phyloP scores from a whole-genome alignment of 768 basidiomycete genomes.

The Guyanaporus albipodus region DNA sequence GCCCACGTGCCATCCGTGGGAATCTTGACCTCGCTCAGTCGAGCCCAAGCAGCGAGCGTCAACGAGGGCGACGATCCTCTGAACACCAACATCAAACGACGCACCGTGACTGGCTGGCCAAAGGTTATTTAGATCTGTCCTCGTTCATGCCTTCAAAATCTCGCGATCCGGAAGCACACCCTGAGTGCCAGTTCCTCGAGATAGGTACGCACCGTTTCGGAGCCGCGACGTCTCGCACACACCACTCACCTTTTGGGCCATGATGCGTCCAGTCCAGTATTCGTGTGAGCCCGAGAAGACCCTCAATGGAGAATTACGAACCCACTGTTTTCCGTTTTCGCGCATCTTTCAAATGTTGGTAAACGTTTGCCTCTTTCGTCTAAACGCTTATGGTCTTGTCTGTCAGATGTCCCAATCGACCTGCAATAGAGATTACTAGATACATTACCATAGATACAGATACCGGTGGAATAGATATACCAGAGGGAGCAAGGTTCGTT shows the following conservation, averaged over 20 bases:
- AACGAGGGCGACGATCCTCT: no score
- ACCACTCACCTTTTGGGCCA: background rate
- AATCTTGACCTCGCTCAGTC: constrained; percentile 12
- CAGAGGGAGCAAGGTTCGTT: constrained; percentile 40
- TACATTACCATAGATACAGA: constrained; percentile 44
- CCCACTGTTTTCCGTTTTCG: constrained; percentile 70
- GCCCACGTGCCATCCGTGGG: constrained; percentile 32
- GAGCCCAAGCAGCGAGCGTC: no score
- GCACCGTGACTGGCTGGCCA: background rate
- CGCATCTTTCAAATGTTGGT: constrained; percentile 72
- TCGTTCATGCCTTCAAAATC: constrained; percentile 4
- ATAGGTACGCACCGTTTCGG: constrained; percentile 34
- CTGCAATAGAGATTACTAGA: constrained; percentile 70
- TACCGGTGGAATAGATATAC: constrained; percentile 50
- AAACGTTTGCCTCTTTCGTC: constrained; percentile 1
- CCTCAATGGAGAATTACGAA: constrained; percentile 21
- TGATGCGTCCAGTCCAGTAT: constrained; percentile 53
- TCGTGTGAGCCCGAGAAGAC: constrained; percentile 46
- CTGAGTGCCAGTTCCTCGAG: constrained; percentile 59
- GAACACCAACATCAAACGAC: background rate
- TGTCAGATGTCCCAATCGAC: constrained; percentile 59
- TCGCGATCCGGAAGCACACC: constrained; percentile 1
- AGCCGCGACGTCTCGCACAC: constrained; percentile 3
- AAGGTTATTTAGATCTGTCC: background rate
- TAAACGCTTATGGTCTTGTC: constrained; percentile 6